Base-by-base conservation (phyloP, 75 land plant species). In the Selaginella moellendorffii region DNA sequence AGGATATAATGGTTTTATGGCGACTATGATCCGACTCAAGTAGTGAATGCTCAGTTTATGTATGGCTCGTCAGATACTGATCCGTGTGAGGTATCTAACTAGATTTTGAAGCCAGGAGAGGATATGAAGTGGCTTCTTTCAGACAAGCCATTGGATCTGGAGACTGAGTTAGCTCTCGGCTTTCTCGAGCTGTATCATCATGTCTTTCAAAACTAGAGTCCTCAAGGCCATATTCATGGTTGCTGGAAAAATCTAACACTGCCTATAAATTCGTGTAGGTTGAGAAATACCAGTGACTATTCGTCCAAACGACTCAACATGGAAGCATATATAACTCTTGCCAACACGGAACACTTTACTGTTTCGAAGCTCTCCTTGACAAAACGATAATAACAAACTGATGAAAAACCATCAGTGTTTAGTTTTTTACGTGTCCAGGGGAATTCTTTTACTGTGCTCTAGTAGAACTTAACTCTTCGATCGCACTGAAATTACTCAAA, bases 1-100 rank as follows among this genome's bases (percentile, higher is more conserved):
- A n/a, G n/a, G n/a, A n/a, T n/a, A n/a, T n/a, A n/a, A 26, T 95
- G 99, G 99, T 90, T 95, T 65, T 95, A 95, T 77, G 99, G 99
- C 54, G 99, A 95, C 67, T 96, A 95, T 79, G 88, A 90, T 65
- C 82, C 88, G 26, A 76, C 75, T 59, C 84, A 80, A 19, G 75
- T 90, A 12, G 54, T 95, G 67, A 86, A 81, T 71, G 97, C 97
- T 90, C 75, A 53, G 65, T 64, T 1, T 36, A n/a, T n/a, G n/a
- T n/a, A n/a, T n/a, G n/a, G n/a, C n/a, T n/a, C n/a, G 14, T 36
- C 46, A 36, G 5, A 5, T 36, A 36, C 5, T 36, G 46, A n/a
- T n/a, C n/a, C n/a, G n/a, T n/a, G n/a, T n/a, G n/a, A n/a, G n/a
- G n/a, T 95, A 90, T 65, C 73, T 95, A 54, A 79, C 85, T 69